Evolutionary conservation across 2,329 filamentous ascomycete genomes (phyloP), one percentile per base, ranked within the genome.

Genomic region (Aspergillus tamarii): DNA sequence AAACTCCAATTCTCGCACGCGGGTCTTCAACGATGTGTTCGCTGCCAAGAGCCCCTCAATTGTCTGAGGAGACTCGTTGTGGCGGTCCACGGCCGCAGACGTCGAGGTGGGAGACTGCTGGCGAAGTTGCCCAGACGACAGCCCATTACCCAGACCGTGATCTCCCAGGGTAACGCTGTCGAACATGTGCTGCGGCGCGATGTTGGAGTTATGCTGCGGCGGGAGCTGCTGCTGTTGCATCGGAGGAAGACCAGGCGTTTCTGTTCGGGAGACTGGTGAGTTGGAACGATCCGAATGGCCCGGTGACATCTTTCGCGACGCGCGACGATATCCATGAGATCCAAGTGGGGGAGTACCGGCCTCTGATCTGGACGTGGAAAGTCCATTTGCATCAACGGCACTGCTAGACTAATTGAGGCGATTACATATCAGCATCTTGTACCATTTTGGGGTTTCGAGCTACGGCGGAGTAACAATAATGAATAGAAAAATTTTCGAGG

Each of bases 1-100:
- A 59, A 99, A 87, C 76, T 99, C 95, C 28, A 99, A 85, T 78
- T 99, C 95, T 70, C 90, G 95, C 39, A 99, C 94, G 48, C 95
- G 89, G 0, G 95, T 99, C 81, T 96, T 96, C n/a, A 98, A 84
- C 57, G 89, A 90, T 6, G 91, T 91, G 77, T 96, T 97, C 66
- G 90, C 87, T 1, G 90, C 89, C 59, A 93, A 83, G 28, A 96
- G 85, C 65, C 91, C 89, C 74, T 97, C 92, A 76, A 92, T 93
- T 3, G 89, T 90, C 74, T 93, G 90, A 0, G 91, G 88, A 5
- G 87, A 83, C 63, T 94, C 91, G 61, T 89, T 82, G 67, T 88
- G 85, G 55, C 89, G 89, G 64, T 85, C 80, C 66, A 88, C 86
- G 63, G 85, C 71, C 72, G 88, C 80, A 72, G 89, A 80, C 66